Conservation (phyloP, 2,329 filamentous ascomycete genomes). For the Clonostachys solani region DNA sequence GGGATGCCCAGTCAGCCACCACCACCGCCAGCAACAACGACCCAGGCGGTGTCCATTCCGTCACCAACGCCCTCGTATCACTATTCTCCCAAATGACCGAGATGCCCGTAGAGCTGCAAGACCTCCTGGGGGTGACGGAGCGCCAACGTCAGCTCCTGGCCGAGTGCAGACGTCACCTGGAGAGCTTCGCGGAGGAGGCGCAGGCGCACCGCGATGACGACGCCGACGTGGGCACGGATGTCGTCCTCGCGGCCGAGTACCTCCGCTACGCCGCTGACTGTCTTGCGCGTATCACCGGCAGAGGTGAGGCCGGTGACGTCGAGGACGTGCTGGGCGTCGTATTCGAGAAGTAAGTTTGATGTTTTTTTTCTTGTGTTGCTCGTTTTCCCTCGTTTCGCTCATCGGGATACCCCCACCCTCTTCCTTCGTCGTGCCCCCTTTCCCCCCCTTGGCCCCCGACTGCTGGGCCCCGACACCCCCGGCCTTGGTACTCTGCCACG, state of each 20-base stretch:
- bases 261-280: constrained; percentile 75
- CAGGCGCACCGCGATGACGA: constrained; percentile 31
- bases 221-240: constrained; percentile 48
- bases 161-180: constrained; percentile 67
- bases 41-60: constrained; percentile 61
- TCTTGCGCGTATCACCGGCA: constrained; percentile 83
- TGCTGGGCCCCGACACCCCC: too few relatives aligned
- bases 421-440: background rate
- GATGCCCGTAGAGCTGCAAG: constrained; percentile 68
- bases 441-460: background rate
- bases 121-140: constrained; percentile 85
- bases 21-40: constrained; percentile 26
- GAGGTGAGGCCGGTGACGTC: constrained; percentile 80
- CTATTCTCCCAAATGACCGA: constrained; percentile 69
- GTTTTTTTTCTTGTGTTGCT: background rate
- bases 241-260: constrained; percentile 87
- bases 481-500: too few relatives aligned
- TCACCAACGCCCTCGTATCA: constrained; percentile 63
- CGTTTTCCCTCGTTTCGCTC: too few relatives aligned
- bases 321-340: constrained; percentile 95
- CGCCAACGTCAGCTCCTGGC: constrained; percentile 80
- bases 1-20: constrained; percentile 38
- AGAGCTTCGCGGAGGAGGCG: constrained; percentile 66
- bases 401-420: too few relatives aligned
- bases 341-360: constrained; percentile 79